Percentiles rank a stretch among this genome's conserved stretches.
Conservation (phyloP, 192 early-diverging fungal species). For the Coemansia sp. region DNA sequence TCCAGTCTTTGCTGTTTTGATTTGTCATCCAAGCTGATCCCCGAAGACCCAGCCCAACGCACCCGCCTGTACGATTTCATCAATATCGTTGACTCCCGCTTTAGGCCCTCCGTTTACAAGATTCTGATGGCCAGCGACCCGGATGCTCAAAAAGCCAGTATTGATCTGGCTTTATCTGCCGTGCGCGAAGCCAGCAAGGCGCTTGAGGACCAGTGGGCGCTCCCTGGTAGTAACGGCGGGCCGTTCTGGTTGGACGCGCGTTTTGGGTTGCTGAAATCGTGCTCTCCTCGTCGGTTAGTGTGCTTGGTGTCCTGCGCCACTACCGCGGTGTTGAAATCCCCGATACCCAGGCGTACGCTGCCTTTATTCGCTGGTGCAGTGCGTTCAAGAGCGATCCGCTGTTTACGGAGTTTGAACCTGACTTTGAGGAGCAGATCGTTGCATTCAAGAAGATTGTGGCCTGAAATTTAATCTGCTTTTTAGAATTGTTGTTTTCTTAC, state of each 20-base stretch:
- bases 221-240: conserved; percentile 24
- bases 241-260: conserved; percentile 30
- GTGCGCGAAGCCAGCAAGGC: conserved; percentile 19
- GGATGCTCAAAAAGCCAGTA: conserved; percentile 23
- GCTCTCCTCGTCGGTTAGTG: conserved; percentile 17
- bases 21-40: conserved; percentile 28
- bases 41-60: conserved; percentile 24
- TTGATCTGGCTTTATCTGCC: conserved; percentile 9
- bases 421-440: conserved; percentile 11
- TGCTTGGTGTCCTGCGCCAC: conserved; percentile 15
- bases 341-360: conserved; percentile 33
- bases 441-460: conserved; percentile 27
- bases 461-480: neutral
- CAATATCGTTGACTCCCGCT: conserved; percentile 16
- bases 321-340: conserved; percentile 32
- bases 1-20: too few relatives aligned
- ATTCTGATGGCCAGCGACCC: conserved; percentile 5
- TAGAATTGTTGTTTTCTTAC: neutral
- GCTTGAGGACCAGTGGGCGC: conserved; percentile 30
- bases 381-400: conserved; percentile 25
- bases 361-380: conserved; percentile 24
- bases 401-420: conserved; percentile 25
- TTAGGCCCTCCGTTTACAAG: conserved; percentile 21
- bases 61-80: conserved; percentile 46
- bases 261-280: conserved; percentile 30